These are phyloP conservation scores for Alternaria arbusti DNA, from an alignment of 2,329 filamentous ascomycete genomes.

Conservation along the genomic window DNA sequence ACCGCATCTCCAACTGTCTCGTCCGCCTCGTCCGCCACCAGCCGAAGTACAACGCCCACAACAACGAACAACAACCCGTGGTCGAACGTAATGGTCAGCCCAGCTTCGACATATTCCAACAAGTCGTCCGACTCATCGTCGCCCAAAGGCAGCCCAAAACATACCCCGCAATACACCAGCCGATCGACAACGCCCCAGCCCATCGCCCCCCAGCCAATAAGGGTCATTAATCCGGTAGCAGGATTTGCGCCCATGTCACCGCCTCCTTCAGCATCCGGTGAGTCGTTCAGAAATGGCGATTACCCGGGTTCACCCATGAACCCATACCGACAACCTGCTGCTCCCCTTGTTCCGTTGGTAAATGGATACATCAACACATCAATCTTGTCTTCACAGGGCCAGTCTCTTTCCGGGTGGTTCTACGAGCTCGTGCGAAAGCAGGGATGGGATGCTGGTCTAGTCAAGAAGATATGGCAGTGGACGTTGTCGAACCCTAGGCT, in stretches of 20 bases:
- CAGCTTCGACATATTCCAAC: constrained; percentile 36
- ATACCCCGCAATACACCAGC: constrained; percentile 47
- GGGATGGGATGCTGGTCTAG: constrained; percentile 42
- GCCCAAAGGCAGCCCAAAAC: constrained; percentile 44
- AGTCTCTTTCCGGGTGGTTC: constrained; percentile 47
- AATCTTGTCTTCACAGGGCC: constrained; percentile 43
- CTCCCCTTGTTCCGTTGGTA: constrained; percentile 37
- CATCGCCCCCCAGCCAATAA: constrained; percentile 46
- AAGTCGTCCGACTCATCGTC: constrained; percentile 43
- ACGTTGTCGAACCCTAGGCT: constrained; percentile 48
- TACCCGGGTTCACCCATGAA: constrained; percentile 42
- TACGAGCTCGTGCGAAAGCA: constrained; percentile 45
- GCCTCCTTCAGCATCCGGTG: constrained; percentile 35
- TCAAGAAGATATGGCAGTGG: constrained; percentile 51
- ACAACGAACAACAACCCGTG: constrained; percentile 48
- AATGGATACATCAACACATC: constrained; percentile 48
- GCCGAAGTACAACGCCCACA: constrained; percentile 46
- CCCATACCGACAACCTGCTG: constrained; percentile 41
- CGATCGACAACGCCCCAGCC: constrained; percentile 41
- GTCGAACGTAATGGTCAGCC: constrained; percentile 45
- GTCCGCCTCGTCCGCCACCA: constrained; percentile 48
- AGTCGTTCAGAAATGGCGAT: constrained; percentile 36
- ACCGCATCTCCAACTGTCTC: constrained; percentile 48
- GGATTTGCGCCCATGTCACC: constrained; percentile 46
- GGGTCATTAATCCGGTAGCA: constrained; percentile 40